A percentile compares a stretch with the other conserved stretches of the same genome.
These are phyloP conservation scores for Sarocladiaceae sp. DNA, from an alignment of 2,329 filamentous ascomycete genomes.

Conservation along the genomic window DNA sequence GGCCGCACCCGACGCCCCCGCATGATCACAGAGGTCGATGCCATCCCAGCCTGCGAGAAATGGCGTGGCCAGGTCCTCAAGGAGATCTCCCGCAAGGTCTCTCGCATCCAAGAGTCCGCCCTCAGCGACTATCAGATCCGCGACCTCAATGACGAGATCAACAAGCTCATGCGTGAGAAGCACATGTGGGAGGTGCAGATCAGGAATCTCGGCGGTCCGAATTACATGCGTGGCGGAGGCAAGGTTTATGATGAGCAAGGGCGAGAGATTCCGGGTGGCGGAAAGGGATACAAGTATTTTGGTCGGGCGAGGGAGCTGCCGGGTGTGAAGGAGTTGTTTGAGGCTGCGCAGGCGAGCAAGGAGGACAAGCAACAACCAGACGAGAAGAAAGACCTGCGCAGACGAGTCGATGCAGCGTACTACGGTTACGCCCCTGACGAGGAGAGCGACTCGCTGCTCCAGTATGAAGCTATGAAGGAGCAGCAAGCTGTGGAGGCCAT, in stretches of 20 bases:
- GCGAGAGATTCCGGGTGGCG: slow-evolving; percentile 64
- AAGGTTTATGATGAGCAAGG: slow-evolving; percentile 70
- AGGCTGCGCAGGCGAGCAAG: slow-evolving; percentile 59
- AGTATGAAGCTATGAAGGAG: slow-evolving; percentile 80
- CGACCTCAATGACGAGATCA: slow-evolving; percentile 98
- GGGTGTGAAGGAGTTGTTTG: slow-evolving; percentile 93
- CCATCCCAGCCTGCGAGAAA: slow-evolving; percentile 86
- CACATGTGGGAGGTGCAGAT: slow-evolving; percentile 99
- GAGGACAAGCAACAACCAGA: slow-evolving; percentile 56
- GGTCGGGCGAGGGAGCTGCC: slow-evolving; percentile 84
- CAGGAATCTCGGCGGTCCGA: slow-evolving; percentile 88
- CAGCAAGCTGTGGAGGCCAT: slow-evolving; percentile 69
- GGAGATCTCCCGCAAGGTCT: slow-evolving; percentile 94
- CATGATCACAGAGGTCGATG: slow-evolving; percentile 78
- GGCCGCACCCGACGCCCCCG: slow-evolving; percentile 85
- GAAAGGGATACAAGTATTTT: slow-evolving; percentile 92
- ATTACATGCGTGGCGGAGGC: slow-evolving; percentile 77
- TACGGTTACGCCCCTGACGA: slow-evolving; percentile 93
- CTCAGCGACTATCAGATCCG: slow-evolving; percentile 97
- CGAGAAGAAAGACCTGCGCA: slow-evolving; percentile 61
- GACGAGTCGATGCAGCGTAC: slow-evolving; percentile 85
- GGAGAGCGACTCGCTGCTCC: slow-evolving; percentile 74
- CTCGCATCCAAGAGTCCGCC: slow-evolving; percentile 84
- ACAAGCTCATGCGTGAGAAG: slow-evolving; percentile 98
- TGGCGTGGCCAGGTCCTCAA: slow-evolving; percentile 97